These are phyloP conservation scores for Aspergillus quadricinctus DNA, from an alignment of 2,329 filamentous ascomycete genomes.

Conservation along the genomic window DNA sequence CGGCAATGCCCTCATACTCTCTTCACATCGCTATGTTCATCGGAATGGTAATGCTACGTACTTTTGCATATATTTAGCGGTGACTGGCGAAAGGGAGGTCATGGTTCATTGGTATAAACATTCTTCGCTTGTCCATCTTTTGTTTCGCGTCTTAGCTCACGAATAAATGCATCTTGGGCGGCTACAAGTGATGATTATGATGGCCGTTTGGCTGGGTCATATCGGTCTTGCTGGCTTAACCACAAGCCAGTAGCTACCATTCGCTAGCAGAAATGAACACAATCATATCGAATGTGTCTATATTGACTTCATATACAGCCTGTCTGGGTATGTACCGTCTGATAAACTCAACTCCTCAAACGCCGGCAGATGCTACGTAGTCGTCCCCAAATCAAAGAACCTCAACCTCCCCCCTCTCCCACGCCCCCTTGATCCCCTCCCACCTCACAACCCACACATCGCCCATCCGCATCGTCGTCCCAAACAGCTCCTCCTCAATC, in stretches of 20 bases:
- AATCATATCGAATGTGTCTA: neutral
- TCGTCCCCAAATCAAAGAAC: conserved; percentile 28
- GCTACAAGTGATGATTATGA: neutral
- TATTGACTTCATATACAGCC: neutral
- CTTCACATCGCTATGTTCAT: neutral
- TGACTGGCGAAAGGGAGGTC: conserved; percentile 12
- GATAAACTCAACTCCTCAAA: conserved; percentile 2
- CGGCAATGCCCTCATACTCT: neutral
- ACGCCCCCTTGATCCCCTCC: conserved; percentile 64
- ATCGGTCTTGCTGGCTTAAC: neutral
- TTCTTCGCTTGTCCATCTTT: conserved; percentile 1
- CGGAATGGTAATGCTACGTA: neutral
- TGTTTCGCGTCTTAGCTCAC: neutral
- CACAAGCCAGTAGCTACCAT: neutral
- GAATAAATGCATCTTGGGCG: neutral
- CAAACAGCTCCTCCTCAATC: conserved; percentile 26
- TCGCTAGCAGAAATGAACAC: conserved; percentile 3
- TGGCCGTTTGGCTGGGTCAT: neutral
- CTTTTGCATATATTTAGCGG: conserved; percentile 16
- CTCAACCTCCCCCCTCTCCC: conserved; percentile 42
- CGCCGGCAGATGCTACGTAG: neutral
- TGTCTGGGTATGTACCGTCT: neutral
- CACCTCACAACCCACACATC: conserved; percentile 67
- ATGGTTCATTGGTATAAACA: conserved; percentile 8
- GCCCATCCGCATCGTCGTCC: conserved; percentile 47